Percentiles rank a stretch among this genome's conserved stretches.
Conservation (phyloP, 805 yeast genomes). For the Nakazawaea wyomingensis region DNA sequence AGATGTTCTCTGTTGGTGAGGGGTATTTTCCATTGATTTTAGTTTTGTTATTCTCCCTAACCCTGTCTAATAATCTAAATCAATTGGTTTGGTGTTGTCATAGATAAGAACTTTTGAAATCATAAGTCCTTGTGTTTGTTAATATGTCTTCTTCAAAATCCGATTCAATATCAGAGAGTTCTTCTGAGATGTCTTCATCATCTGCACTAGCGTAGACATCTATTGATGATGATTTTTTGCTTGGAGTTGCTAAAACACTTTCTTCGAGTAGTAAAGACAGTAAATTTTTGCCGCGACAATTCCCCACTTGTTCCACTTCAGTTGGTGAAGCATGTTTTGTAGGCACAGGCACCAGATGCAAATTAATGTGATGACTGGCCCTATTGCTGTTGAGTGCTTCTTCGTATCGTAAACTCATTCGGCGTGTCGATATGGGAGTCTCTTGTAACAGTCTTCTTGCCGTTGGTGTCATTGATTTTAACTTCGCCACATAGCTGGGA, state of each 20-base stretch:
- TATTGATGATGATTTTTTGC: neutral
- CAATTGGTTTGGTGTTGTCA: neutral
- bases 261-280: neutral
- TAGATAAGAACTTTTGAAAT: too few relatives aligned
- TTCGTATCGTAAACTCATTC: neutral
- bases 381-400: too few relatives aligned
- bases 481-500: constrained; percentile 4
- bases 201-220: constrained; percentile 13
- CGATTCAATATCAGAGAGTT: constrained; percentile 2
- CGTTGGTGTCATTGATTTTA: neutral
- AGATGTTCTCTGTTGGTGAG: neutral
- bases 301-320: neutral
- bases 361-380: too few relatives aligned
- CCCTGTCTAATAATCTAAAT: too few relatives aligned
- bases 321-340: neutral
- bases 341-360: too few relatives aligned
- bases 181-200: constrained; percentile 10
- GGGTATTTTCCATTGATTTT: neutral
- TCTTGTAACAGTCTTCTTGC: neutral
- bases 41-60: too few relatives aligned
- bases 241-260: constrained; percentile 1
- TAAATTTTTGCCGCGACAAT: neutral
- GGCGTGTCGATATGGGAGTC: neutral
- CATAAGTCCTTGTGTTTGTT: constrained; percentile 8
- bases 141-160: neutral